Evolutionary conservation across 2,329 filamentous ascomycete genomes (phyloP).

Genomic region (Pseudogymnoascus sp.): DNA sequence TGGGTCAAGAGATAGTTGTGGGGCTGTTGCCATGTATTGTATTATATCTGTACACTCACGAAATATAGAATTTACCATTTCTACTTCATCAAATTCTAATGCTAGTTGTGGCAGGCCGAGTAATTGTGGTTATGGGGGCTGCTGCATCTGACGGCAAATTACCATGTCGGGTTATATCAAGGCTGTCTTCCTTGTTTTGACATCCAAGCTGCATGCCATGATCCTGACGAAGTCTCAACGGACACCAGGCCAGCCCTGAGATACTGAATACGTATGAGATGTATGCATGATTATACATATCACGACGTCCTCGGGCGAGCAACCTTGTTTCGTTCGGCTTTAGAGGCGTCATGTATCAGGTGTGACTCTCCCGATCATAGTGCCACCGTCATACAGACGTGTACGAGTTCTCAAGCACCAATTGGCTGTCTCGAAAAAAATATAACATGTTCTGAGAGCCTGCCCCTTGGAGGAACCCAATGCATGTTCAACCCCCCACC

Average conservation of each 20-base stretch:
- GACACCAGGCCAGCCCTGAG: not conserved
- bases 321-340: no score
- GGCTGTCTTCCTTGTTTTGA: not conserved
- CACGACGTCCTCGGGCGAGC: not conserved
- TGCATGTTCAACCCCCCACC: no score
- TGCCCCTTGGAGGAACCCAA: not conserved
- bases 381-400: not conserved
- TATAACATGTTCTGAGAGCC: not conserved
- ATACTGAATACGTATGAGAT: not conserved
- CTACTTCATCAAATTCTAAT: not conserved
- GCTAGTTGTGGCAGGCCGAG: not conserved
- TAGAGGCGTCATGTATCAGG: no score
- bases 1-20: conserved; percentile 71
- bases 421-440: not conserved
- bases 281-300: not conserved
- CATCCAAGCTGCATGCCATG: not conserved
- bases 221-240: not conserved
- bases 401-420: not conserved
- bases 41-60: conserved; percentile 16
- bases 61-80: conserved; percentile 9
- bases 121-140: not conserved
- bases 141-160: not conserved
- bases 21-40: conserved; percentile 26
- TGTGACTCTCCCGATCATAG: not conserved
- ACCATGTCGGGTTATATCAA: not conserved